These are phyloP conservation scores for Hymenoscyphus scutula DNA, from an alignment of 2,329 filamentous ascomycete species.

Conservation along the genomic window DNA sequence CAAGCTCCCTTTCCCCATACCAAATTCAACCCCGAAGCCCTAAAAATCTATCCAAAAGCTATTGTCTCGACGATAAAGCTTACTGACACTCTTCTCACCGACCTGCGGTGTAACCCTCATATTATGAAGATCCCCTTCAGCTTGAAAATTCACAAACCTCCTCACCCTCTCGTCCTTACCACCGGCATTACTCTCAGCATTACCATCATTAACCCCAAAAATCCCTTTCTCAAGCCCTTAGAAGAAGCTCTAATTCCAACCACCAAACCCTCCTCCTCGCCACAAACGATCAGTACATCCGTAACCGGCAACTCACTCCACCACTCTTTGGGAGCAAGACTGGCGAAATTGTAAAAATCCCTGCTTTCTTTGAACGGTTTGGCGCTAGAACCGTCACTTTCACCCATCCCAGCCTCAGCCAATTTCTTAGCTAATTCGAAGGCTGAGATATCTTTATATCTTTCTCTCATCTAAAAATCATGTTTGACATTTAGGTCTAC, in stretches of 20 bases:
- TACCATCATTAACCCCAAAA: too few species aligned
- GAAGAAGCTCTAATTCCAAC: conserved; percentile 54
- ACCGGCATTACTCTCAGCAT: too few species aligned
- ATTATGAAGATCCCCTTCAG: too few species aligned
- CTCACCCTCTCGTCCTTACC: too few species aligned
- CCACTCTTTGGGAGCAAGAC: conserved; percentile 49
- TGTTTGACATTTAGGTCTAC: conserved; percentile 48
- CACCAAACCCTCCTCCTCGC: conserved; percentile 54
- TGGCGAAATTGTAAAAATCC: conserved; percentile 55
- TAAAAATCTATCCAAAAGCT: too few species aligned
- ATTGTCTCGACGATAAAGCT: too few species aligned
- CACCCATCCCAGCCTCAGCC: conserved; percentile 47
- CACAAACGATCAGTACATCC: conserved; percentile 52
- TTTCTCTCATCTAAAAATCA: conserved; percentile 44
- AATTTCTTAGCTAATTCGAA: conserved; percentile 43
- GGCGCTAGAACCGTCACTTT: not conserved
- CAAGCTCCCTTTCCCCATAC: too few species aligned
- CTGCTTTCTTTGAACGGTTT: conserved; percentile 26
- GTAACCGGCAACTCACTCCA: conserved; percentile 49
- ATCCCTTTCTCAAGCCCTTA: conserved; percentile 31
- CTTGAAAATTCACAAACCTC: too few species aligned
- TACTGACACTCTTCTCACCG: too few species aligned
- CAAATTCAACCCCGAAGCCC: too few species aligned
- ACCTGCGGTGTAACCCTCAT: too few species aligned
- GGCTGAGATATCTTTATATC: conserved; percentile 50